Base-by-base conservation (phyloP, 1,139 yeast genomes). In the Taiozyma sp. region DNA sequence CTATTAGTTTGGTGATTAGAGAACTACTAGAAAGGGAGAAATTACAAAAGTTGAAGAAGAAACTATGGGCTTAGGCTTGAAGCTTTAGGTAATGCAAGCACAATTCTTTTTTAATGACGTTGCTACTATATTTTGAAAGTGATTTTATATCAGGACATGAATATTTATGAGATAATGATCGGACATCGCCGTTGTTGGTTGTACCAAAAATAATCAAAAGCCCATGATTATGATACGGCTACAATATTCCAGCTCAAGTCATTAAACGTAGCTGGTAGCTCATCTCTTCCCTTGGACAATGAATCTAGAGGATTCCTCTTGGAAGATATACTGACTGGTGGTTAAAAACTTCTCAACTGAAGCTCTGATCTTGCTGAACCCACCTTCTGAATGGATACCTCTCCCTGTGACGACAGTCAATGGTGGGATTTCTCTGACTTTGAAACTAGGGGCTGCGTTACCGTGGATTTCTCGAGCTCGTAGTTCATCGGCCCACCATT, bases 401-500 rank as follows among this genome's bases (percentile, higher is more conserved):
- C 83, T 62, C 0, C 88, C 87, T 0, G 86, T 80, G 9, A 81
- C 63, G 1, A 81, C 61, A 2, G 50, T 53, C 24, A 80, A 60
- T 0, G 73, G 71, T 1, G 62, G 68, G 1, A 72, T 68, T 61
- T 72, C 70, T 11, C 55, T 50, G 0, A 74, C 62, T 21, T 47
- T 52, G 2, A 29, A 13, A 3, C 56, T 48, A 2, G 44, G 40
- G 46, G 59, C 66, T 24, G 62, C 62, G 6, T 64, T 60, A 1
- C 83, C 83, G 13, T 67, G 61, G 1, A 61, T 45, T 34, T 68
- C 69, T 42, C 85, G 62, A n/a, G 60, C 61, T 1, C 58, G 55
- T 29, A 68, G 42, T 58, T 81, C 87, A 29, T 67, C 67, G 0
- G 60, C 52, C 86, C 86, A 81, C 87, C 87, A 81, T 3, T 64